These are phyloP conservation scores for Kappamyces sp. DNA, from an alignment of 192 early-diverging fungal genomes.

Conservation along the genomic window DNA sequence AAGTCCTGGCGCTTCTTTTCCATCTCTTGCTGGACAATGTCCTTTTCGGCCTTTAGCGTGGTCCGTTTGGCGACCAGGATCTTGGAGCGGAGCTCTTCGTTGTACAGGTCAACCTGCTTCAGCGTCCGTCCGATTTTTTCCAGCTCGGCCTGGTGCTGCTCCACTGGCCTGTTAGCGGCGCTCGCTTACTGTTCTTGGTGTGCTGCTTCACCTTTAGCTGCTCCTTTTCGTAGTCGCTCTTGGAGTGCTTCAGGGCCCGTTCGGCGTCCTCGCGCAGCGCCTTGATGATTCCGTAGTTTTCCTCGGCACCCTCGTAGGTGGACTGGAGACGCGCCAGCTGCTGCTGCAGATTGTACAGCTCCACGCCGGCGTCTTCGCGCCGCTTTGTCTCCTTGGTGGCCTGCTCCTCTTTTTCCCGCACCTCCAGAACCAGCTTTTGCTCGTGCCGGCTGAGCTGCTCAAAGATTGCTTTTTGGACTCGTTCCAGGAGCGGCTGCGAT, in stretches of 20 bases:
- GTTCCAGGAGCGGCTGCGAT: conserved; percentile 46
- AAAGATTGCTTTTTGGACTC: conserved; percentile 50
- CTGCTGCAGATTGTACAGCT: conserved; percentile 52
- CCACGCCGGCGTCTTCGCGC: conserved; percentile 51
- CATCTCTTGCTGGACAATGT: conserved; percentile 49
- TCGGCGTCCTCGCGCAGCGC: conserved; percentile 48
- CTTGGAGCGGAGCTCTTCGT: conserved; percentile 49
- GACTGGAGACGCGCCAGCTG: conserved; percentile 51
- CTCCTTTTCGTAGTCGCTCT: conserved; percentile 40
- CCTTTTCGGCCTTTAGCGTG: conserved; percentile 59
- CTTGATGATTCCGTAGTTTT: conserved; percentile 40
- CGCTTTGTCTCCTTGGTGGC: conserved; percentile 30
- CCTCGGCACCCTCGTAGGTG: conserved; percentile 41
- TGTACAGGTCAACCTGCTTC: conserved; percentile 56
- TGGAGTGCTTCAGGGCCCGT: conserved; percentile 28
- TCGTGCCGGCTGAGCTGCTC: conserved; percentile 43
- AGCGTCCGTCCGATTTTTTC: conserved; percentile 52
- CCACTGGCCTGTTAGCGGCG: conserved; percentile 28
- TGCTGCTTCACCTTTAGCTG: conserved; percentile 33
- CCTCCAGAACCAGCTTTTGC: conserved; percentile 38
- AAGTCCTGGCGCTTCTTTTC: conserved; percentile 62
- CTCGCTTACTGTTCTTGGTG: conserved; percentile 32
- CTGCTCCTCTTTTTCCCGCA: conserved; percentile 52
- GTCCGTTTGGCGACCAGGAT: conserved; percentile 52
- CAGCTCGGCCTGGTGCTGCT: conserved; percentile 50